phyloP scores from a whole-genome alignment of 23 red algal genomes.

The Gracilaria caudata region DNA sequence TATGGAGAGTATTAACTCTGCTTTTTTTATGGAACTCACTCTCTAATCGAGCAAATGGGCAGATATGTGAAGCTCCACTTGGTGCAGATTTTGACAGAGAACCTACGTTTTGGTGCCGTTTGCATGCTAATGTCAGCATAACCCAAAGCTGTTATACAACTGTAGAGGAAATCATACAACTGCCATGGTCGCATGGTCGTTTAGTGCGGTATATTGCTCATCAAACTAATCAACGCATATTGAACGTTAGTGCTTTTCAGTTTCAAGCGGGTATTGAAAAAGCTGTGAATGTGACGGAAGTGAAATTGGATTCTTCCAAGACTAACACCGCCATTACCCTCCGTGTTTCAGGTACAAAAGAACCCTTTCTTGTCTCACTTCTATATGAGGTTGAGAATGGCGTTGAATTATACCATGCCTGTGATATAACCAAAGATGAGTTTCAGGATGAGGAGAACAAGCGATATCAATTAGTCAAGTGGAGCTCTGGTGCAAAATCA shows the following conservation, averaged over 20 bases:
- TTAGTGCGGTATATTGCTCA: slow-evolving; percentile 48
- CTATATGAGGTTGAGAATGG: slow-evolving; percentile 15
- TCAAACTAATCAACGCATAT: slow-evolving; percentile 29
- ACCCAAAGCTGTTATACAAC: slow-evolving; percentile 4
- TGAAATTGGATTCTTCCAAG: neutral
- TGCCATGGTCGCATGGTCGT: slow-evolving; percentile 23
- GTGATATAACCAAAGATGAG: neutral
- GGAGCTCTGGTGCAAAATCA: slow-evolving; percentile 27
- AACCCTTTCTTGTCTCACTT: neutral
- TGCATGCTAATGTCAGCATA: slow-evolving; percentile 30
- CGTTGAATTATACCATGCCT: neutral
- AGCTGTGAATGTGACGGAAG: neutral
- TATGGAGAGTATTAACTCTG: neutral
- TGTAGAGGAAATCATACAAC: slow-evolving; percentile 33
- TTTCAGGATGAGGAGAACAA: neutral
- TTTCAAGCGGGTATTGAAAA: neutral
- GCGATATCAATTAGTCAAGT: slow-evolving; percentile 9
- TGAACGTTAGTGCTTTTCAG: neutral
- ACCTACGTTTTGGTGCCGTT: slow-evolving; percentile 46
- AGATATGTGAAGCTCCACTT: slow-evolving; percentile 9
- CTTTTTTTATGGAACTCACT: neutral
- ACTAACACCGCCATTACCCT: slow-evolving; percentile 24
- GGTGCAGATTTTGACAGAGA: slow-evolving; percentile 16
- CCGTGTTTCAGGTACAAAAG: neutral
- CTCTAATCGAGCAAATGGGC: neutral